A percentile compares a stretch with the other conserved stretches of the same genome.
phyloP scores from a whole-genome alignment of 768 basidiomycete genomes.

The Lactifluus pinguis region DNA sequence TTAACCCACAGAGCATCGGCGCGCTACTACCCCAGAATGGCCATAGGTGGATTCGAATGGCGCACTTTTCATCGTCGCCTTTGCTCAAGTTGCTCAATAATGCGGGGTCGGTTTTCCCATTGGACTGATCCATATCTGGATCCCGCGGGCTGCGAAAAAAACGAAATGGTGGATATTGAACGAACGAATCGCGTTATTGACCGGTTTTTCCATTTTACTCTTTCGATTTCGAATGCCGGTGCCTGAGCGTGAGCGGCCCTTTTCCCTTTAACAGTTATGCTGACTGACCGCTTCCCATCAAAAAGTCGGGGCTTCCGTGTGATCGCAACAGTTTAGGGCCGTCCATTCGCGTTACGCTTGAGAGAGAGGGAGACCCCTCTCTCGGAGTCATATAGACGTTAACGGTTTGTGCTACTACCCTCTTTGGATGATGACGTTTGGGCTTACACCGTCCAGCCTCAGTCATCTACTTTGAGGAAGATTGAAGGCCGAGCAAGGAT shows the following conservation, averaged over 20 bases:
- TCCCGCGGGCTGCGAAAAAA: not conserved
- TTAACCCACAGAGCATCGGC: not conserved
- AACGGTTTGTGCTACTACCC: no score
- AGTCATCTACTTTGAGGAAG: no score
- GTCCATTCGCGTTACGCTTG: not conserved
- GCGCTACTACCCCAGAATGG: conserved; percentile 8
- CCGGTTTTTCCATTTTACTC: not conserved
- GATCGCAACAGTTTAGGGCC: not conserved
- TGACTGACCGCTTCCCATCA: conserved; percentile 4
- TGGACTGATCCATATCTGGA: not conserved
- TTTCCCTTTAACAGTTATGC: conserved; percentile 1
- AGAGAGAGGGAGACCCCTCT: no score
- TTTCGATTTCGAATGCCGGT: not conserved
- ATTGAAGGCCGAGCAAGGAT: no score
- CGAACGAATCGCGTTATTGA: not conserved
- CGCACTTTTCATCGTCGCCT: no score
- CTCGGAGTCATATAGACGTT: no score
- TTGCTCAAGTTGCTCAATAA: not conserved
- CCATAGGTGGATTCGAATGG: not conserved
- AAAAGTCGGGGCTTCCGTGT: not conserved
- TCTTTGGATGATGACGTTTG: no score
- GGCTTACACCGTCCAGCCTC: no score
- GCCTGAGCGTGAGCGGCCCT: conserved; percentile 3
- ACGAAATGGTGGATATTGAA: not conserved
- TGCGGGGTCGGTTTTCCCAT: not conserved